A percentile compares a stretch with the other conserved stretches of the same genome.
These are phyloP conservation scores for Cercophora samala DNA, from an alignment of 495 filamentous ascomycete genomes.

Conservation along the genomic window DNA sequence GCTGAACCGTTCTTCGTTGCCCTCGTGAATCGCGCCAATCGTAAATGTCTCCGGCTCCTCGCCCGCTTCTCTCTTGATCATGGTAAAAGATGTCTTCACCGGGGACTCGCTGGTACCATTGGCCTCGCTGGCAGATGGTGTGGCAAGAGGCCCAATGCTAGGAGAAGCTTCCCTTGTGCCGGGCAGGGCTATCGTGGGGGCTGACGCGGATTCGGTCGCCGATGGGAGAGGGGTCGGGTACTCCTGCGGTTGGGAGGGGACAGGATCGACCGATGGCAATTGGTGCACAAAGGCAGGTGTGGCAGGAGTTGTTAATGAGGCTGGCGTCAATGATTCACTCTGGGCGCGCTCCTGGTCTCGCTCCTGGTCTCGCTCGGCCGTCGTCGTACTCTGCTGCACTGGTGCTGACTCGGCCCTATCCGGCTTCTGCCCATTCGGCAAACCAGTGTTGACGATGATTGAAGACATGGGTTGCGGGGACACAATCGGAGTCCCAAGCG, in stretches of 20 bases:
- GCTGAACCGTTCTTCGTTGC: neutral
- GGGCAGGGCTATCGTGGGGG: neutral
- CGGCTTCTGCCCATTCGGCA: neutral
- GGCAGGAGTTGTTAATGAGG: neutral
- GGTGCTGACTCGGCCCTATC: constrained; percentile 2
- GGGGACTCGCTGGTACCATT: constrained; percentile 22
- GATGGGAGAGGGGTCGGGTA: constrained; percentile 8
- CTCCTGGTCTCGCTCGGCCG: constrained; percentile 1
- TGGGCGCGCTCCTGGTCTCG: neutral
- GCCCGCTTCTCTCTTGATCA: constrained; percentile 8
- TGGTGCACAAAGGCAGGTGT: neutral
- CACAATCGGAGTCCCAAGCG: neutral
- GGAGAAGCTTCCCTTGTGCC: neutral
- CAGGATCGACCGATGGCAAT: constrained; percentile 1
- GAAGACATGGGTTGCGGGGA: neutral
- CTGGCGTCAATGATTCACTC: neutral
- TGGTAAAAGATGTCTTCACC: neutral
- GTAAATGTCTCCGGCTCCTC: neutral
- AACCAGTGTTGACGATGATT: neutral
- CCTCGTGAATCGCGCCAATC: neutral
- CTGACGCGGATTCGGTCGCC: constrained; percentile 3
- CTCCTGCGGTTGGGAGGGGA: neutral
- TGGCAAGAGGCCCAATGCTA: constrained; percentile 16
- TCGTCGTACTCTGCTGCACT: neutral
- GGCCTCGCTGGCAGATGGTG: constrained; percentile 17